These are phyloP conservation scores for Lipomyces japonicus DNA, from an alignment of 805 yeast species.

Conservation along the genomic window DNA sequence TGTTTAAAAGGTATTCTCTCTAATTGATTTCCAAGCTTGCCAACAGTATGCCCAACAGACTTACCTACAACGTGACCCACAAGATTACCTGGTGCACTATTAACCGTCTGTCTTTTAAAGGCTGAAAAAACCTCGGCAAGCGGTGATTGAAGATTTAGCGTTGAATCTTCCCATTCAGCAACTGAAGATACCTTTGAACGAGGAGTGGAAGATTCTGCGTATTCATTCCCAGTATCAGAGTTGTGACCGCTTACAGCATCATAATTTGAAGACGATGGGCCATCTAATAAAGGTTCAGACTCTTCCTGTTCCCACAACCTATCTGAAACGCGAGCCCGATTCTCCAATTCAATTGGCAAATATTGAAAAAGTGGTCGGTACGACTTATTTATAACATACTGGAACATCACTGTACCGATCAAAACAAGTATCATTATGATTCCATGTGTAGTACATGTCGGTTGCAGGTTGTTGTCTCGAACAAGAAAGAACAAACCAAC, in stretches of 20 bases:
- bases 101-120: conserved; percentile 13
- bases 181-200: background rate
- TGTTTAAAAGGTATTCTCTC: conserved; percentile 1
- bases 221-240: conserved; percentile 2
- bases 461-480: conserved; percentile 46
- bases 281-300: background rate
- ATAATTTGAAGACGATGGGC: background rate
- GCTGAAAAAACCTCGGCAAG: conserved; percentile 11
- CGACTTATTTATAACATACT: conserved; percentile 48
- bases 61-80: conserved; percentile 10
- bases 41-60: conserved; percentile 11
- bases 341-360: conserved; percentile 39
- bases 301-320: conserved; percentile 5
- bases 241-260: background rate
- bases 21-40: conserved; percentile 5
- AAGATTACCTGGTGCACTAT: conserved; percentile 9
- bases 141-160: conserved; percentile 9
- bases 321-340: conserved; percentile 10
- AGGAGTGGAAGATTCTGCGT: background rate
- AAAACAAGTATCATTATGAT: conserved; percentile 52
- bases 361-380: conserved; percentile 40
- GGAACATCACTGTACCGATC: conserved; percentile 54
- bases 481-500: conserved; percentile 71
- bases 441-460: conserved; percentile 48
- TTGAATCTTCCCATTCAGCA: background rate